phyloP scores from a whole-genome alignment of 495 filamentous ascomycete species.

The Amphirosellinia nigrospora region DNA sequence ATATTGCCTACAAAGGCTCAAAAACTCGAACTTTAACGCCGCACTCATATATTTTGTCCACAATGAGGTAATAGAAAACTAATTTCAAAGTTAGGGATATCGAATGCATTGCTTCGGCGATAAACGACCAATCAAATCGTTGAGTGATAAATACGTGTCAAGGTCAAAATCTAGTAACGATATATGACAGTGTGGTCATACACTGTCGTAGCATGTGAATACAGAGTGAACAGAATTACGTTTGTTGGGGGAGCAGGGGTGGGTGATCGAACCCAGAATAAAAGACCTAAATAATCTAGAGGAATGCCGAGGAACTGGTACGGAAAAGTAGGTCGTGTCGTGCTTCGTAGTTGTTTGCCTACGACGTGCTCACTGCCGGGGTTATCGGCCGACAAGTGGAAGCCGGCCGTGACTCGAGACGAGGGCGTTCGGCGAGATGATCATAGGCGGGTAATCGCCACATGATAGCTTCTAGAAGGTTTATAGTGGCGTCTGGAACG shows the following conservation, averaged over 20 bases:
- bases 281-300: too few species aligned
- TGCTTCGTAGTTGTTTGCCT: not conserved
- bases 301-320: not conserved
- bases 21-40: not conserved
- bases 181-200: too few species aligned
- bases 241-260: too few species aligned
- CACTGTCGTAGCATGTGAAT: not conserved
- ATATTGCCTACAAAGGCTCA: not conserved
- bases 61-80: not conserved
- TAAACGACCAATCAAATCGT: too few species aligned
- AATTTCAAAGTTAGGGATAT: not conserved
- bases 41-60: not conserved
- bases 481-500: not conserved
- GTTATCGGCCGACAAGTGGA: not conserved
- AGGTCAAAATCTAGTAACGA: too few species aligned
- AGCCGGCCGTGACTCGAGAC: not conserved
- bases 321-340: not conserved
- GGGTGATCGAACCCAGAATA: not conserved
- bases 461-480: not conserved
- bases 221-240: not conserved
- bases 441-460: not conserved
- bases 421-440: not conserved
- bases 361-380: not conserved
- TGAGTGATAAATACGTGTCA: too few species aligned
- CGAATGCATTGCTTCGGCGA: not conserved